phyloP scores from a whole-genome alignment of 495 filamentous ascomycete genomes.

The Podospora pseudoanserina region DNA sequence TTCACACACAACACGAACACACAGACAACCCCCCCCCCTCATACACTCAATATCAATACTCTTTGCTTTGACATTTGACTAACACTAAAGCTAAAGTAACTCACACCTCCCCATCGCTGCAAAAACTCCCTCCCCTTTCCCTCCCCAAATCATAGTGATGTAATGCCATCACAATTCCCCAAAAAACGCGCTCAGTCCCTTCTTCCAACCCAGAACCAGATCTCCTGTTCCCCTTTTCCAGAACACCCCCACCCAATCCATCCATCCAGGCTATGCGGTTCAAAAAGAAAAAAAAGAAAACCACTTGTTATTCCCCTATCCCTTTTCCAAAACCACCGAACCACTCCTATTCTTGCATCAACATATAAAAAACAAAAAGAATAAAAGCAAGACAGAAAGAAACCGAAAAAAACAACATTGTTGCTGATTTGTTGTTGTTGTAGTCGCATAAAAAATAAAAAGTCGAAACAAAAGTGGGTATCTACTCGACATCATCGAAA shows the following conservation, averaged over 20 bases:
- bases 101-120: no score
- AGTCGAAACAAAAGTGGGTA: neutral
- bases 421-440: neutral
- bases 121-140: no score
- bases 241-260: neutral
- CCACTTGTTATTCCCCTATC: neutral
- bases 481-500: neutral
- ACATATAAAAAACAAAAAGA: constrained; percentile 1
- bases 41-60: no score
- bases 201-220: neutral
- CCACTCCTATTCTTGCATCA: neutral
- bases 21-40: no score
- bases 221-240: neutral
- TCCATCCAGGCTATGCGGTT: neutral
- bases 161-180: no score
- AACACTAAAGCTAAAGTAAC: no score
- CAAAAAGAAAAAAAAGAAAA: neutral
- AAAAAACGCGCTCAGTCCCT: neutral
- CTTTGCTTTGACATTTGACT: no score
- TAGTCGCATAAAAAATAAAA: neutral
- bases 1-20: no score
- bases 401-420: neutral
- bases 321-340: neutral
- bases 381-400: neutral
- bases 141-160: neutral